Evolutionary conservation across 2,329 filamentous ascomycete species (phyloP).

Genomic region (Rachicladosporium sp.): DNA sequence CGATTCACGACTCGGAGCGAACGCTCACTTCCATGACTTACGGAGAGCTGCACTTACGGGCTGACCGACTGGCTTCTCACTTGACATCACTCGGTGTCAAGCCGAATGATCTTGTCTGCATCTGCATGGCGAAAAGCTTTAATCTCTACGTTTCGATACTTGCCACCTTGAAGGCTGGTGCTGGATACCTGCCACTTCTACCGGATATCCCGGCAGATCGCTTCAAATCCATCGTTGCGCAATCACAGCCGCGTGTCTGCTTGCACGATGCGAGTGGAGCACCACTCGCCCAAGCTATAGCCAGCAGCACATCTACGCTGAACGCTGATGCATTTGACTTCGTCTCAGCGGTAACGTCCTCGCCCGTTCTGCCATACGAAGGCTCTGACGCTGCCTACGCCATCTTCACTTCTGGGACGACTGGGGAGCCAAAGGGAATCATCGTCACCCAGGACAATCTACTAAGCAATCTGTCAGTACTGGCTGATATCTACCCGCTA

Average conservation of each 20-base stretch:
- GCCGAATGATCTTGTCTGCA: slow-evolving; percentile 50
- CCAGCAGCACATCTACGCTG: slow-evolving; percentile 8
- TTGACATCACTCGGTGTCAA: slow-evolving; percentile 38
- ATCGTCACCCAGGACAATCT: slow-evolving; percentile 66
- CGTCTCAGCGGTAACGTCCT: background rate
- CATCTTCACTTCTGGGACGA: slow-evolving; percentile 75
- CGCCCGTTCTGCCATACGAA: slow-evolving; percentile 20
- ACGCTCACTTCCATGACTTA: slow-evolving; percentile 47
- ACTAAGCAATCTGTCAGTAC: slow-evolving; percentile 57
- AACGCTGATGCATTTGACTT: slow-evolving; percentile 26
- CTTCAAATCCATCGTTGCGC: slow-evolving; percentile 47
- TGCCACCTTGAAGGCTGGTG: slow-evolving; percentile 60
- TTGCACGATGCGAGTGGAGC: slow-evolving; percentile 25
- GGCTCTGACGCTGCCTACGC: slow-evolving; percentile 44
- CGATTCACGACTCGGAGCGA: slow-evolving; percentile 28
- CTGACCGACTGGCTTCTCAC: slow-evolving; percentile 51
- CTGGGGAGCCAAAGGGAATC: slow-evolving; percentile 68
- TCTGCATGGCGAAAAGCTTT: slow-evolving; percentile 66
- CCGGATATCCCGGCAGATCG: slow-evolving; percentile 56
- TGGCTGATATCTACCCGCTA: slow-evolving; percentile 55
- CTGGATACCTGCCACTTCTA: slow-evolving; percentile 67
- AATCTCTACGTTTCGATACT: slow-evolving; percentile 63
- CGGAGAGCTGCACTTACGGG: slow-evolving; percentile 46
- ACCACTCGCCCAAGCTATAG: slow-evolving; percentile 8
- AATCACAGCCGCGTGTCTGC: slow-evolving; percentile 42